Conservation (phyloP, 176 grass and related monocot genomes). For the Paspalum vaginatum region DNA sequence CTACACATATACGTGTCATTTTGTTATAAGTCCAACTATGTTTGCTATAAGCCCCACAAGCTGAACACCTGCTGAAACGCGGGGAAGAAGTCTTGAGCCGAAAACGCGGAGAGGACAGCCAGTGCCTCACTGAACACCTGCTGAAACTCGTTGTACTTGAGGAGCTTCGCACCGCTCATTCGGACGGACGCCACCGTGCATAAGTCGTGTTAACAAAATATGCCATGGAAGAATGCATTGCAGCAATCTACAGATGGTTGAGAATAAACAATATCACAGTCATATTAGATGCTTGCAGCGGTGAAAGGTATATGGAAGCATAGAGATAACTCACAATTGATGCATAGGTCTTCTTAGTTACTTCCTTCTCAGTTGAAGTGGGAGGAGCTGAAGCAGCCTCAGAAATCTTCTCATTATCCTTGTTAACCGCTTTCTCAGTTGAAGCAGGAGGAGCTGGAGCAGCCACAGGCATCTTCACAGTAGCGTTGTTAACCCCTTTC, state of each 20-base stretch:
- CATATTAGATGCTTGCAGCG: background rate
- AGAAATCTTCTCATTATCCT: constrained; percentile 19
- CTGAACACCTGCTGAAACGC: background rate
- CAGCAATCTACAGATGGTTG: no score
- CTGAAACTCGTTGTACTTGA: constrained; percentile 30
- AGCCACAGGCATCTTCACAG: no score
- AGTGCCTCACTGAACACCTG: constrained; percentile 22
- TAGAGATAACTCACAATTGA: no score
- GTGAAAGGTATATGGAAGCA: constrained; percentile 19
- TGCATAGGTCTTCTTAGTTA: background rate
- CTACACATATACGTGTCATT: no score
- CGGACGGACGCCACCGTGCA: constrained; percentile 27
- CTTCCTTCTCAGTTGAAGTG: constrained; percentile 4
- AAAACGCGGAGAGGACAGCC: constrained; percentile 25
- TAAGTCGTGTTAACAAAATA: no score
- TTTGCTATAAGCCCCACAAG: no score
- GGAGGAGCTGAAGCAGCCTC: constrained; percentile 30
- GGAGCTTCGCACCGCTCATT: constrained; percentile 14
- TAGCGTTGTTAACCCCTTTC: no score
- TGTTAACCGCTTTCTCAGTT: background rate
- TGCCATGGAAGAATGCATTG: no score
- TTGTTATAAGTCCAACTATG: no score
- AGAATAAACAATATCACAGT: background rate
- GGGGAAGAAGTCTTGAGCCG: constrained; percentile 29
- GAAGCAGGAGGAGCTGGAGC: background rate